A percentile compares a stretch with the other conserved stretches of the same genome.
Conservation (phyloP, 345 rosid genomes). For the Eucalyptus erythrocorys region DNA sequence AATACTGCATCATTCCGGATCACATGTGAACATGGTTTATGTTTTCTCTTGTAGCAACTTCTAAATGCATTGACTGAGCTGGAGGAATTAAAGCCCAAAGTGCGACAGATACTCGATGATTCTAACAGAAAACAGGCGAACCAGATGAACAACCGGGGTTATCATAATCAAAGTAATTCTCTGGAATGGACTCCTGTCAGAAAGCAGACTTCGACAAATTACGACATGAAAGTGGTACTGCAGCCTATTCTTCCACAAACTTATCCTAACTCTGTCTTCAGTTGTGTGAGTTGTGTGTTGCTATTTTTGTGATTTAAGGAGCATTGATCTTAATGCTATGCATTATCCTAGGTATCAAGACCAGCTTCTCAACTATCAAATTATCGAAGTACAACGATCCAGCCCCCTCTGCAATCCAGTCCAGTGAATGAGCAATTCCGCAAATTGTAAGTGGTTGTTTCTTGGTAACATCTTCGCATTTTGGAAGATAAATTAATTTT, state of each 20-base stretch:
- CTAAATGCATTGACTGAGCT: conserved; percentile 64
- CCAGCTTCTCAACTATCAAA: conserved; percentile 22
- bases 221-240: conserved; percentile 39
- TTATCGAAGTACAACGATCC: conserved; percentile 38
- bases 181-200: conserved; percentile 30
- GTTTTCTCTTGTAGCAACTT: conserved; percentile 39
- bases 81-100: conserved; percentile 78
- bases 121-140: conserved; percentile 28
- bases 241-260: neutral
- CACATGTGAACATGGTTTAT: neutral
- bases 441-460: conserved; percentile 39
- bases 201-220: conserved; percentile 24
- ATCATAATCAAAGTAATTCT: conserved; percentile 21
- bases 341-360: conserved; percentile 30
- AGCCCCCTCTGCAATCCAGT: conserved; percentile 17
- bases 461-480: neutral
- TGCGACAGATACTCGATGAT: conserved; percentile 48
- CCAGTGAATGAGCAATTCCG: conserved; percentile 48
- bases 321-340: neutral
- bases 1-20: conserved; percentile 1
- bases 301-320: neutral
- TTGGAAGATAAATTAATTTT: neutral
- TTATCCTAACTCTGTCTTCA: neutral
- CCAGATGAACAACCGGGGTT: conserved; percentile 21
- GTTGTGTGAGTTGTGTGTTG: neutral